Evolutionary conservation across 2,329 filamentous ascomycete species (phyloP), one percentile per base, ranked within the genome.

Genomic region (Exserohilum turcica): DNA sequence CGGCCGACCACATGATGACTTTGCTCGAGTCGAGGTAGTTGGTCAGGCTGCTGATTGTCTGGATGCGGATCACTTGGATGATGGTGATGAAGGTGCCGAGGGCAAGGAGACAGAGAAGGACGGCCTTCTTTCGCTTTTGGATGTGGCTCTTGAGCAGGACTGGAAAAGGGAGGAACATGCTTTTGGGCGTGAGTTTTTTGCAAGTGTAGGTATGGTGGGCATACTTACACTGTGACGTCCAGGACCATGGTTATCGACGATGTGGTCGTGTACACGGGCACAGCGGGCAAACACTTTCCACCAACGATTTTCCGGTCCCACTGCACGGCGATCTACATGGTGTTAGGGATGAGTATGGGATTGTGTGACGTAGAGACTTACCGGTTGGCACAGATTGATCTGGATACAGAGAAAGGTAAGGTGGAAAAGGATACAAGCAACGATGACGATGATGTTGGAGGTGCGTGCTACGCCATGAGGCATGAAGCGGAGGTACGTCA

Each of bases 401-500:
- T 61, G 59, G 5, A 57, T 44, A 4, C 51, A 24, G 5, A 61
- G 50, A 15, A 61, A 61, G n/a, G 43, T 29, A 6, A 61, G 13
- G 13, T 61, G 59, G 12, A 61, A 61, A 19, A 52, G 29, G 19
- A 43, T 42, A 29, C 59, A 61, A 8, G 53, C 35, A 8, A 61
- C 42, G 24, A 61, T 59, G 1, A 59, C 42, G 2, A 36, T 21
- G 19, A 59, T 52, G 4, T 53, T 61, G 9, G 47, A 43, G 0
- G 15, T 57, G 7, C 59, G 56, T 28, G 59, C 53, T 12, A 35
- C 7, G 24, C 59, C 59, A 24, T 59, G 54, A 5, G 59, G 55
- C 53, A 61, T 57, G n/a, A 61, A 59, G 0, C 59, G 56, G 10
- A 61, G 48, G 16, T 61, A 61, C 1, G 59, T 48, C 27, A 61